Evolutionary conservation across 2,329 filamentous ascomycete genomes (phyloP).

Genomic region (Hymenoscyphus scutula): DNA sequence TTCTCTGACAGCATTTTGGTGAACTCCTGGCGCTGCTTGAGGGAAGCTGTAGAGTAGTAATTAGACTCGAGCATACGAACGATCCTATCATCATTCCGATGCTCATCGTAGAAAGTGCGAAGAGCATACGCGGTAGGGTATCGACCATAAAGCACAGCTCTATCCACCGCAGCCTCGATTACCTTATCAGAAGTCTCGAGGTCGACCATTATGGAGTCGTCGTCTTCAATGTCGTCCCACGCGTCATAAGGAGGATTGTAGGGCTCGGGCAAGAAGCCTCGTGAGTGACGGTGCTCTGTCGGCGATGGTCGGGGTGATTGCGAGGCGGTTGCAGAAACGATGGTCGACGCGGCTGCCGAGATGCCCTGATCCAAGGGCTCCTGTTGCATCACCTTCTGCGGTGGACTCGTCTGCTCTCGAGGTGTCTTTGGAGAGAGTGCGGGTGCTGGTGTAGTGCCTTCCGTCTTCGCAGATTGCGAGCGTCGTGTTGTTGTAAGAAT

Average conservation of each 20-base stretch:
- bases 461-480: conserved; percentile 22
- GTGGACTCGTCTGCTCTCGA: conserved; percentile 20
- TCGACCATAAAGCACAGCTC: conserved; percentile 54
- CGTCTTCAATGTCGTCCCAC: background rate
- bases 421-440: conserved; percentile 15
- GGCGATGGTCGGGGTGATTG: conserved; percentile 17
- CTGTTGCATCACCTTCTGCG: conserved; percentile 14
- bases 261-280: conserved; percentile 6
- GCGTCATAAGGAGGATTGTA: conserved; percentile 6
- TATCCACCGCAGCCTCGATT: conserved; percentile 56
- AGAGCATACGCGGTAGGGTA: conserved; percentile 63
- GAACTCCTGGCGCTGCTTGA: conserved; percentile 52
- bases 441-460: conserved; percentile 10
- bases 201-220: conserved; percentile 14
- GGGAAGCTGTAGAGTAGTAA: conserved; percentile 55
- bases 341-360: conserved; percentile 14
- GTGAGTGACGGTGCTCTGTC: conserved; percentile 7
- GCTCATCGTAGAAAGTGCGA: conserved; percentile 58
- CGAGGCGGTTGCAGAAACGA: conserved; percentile 18
- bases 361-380: conserved; percentile 17
- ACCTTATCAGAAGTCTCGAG: conserved; percentile 46
- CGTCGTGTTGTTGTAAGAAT: conserved; percentile 15
- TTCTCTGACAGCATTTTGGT: conserved; percentile 49
- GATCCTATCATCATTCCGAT: conserved; percentile 49
- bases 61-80: conserved; percentile 57